Evolutionary conservation across 352 stramenopile species (phyloP), one percentile per base, ranked within the genome.

Genomic region (Elongisporangium prolatum): DNA sequence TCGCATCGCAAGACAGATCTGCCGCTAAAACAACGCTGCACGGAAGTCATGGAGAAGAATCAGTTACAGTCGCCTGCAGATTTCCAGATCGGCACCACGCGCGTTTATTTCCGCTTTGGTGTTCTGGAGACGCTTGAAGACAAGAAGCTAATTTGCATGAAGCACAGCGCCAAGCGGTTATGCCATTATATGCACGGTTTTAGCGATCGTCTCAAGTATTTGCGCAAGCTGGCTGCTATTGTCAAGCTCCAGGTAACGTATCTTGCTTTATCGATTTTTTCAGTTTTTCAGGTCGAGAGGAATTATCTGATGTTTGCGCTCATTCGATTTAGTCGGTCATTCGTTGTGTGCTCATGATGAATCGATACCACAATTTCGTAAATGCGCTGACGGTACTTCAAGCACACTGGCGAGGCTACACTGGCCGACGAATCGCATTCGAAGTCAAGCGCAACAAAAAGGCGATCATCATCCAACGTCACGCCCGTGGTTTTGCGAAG

Each of bases 91-190:
- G 84, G 84, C 18, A 53, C 76, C 34, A 90, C 80, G 8, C 79
- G 85, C 21, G 84, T 95, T 54, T 95, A 93, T 62, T 92, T 95
- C 25, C 80, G 80, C 4, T 86, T 84, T 64, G 82, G 86, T 20
- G 77, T 92, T 21, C 59, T 95, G 7, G 86, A 95, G 61, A 63
- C 80, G 34, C 83, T 95, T 68, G 86, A 95, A 52, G 75, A 89
- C 48, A 83, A 79, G 55, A 87, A 89, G 56, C 59, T 65, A 3
- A 59, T 67, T 24, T 67, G 67, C 14, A 54, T 93, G n/a, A 80
- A 91, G 54, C 37, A 74, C 8, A 72, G 91, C 54, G 84, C 81
- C 17, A 67, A 78, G 10, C 73, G 75, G 44, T 57, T 95, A 40
- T 84, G 93, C 64, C 80, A 87, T 51, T 72, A 86, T 47, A 88